phyloP scores from a whole-genome alignment of 768 basidiomycete species.

The Lentinula raphanica region DNA sequence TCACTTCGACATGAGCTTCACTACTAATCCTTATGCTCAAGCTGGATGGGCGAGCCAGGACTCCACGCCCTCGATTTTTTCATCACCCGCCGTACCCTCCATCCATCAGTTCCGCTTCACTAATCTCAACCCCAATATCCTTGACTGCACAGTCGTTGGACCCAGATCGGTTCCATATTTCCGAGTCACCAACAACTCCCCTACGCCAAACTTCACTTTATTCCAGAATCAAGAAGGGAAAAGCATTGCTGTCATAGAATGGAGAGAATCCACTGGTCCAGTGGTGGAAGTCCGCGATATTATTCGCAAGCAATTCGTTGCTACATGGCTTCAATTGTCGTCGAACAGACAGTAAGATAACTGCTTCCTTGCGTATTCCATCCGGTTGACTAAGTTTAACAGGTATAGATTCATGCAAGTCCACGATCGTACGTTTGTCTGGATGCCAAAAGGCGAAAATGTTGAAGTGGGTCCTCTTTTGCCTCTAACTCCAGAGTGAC shows the following conservation, averaged over 20 bases:
- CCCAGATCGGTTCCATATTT: conserved; percentile 36
- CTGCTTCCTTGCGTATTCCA: not conserved
- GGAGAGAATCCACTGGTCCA: conserved; percentile 21
- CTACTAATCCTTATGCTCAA: conserved; percentile 10
- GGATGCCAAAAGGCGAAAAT: conserved; percentile 17
- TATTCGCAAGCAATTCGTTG: conserved; percentile 26
- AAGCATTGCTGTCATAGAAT: conserved; percentile 34
- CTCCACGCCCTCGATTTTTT: conserved; percentile 28
- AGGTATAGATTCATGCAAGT: conserved; percentile 3
- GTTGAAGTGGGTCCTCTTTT: conserved; percentile 17
- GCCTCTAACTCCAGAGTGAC: not conserved
- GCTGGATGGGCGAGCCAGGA: conserved; percentile 1
- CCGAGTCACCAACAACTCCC: conserved; percentile 30
- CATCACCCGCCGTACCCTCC: conserved; percentile 13
- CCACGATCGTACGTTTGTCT: conserved; percentile 3
- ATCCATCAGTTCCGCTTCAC: conserved; percentile 34
- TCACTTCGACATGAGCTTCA: not conserved
- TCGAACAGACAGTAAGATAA: conserved; percentile 29
- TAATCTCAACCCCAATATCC: conserved; percentile 34
- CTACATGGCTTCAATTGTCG: conserved; percentile 36
- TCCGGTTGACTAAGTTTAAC: not conserved
- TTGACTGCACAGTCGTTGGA: conserved; percentile 40
- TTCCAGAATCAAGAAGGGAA: conserved; percentile 32
- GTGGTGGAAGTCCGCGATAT: conserved; percentile 32
- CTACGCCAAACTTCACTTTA: conserved; percentile 27